These are phyloP conservation scores for Onygenales sp. DNA, from an alignment of 2,329 filamentous ascomycete species.

Conservation along the genomic window DNA sequence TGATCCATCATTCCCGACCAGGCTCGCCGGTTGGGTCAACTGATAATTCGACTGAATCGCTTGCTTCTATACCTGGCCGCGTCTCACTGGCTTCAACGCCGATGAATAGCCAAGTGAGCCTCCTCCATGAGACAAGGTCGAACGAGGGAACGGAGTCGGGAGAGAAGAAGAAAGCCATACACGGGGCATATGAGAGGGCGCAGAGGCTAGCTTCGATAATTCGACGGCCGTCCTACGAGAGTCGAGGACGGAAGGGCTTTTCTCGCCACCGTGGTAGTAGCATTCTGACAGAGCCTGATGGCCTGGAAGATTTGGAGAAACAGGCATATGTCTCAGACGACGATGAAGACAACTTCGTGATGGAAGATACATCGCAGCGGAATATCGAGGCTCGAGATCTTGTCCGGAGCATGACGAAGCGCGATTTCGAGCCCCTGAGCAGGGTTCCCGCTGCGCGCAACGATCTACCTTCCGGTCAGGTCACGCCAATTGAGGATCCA, in stretches of 20 bases:
- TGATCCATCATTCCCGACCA: background rate
- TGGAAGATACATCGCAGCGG: background rate
- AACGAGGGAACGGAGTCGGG: slow-evolving; percentile 16
- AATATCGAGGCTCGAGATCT: slow-evolving; percentile 24
- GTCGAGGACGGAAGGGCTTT: slow-evolving; percentile 11
- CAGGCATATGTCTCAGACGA: slow-evolving; percentile 6
- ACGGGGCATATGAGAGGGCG: slow-evolving; percentile 25
- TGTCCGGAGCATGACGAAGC: slow-evolving; percentile 28
- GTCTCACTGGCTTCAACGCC: background rate
- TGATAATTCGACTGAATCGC: background rate
- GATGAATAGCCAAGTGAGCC: background rate
- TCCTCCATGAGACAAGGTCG: slow-evolving; percentile 3
- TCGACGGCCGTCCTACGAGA: slow-evolving; percentile 20
- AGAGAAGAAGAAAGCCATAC: slow-evolving; percentile 26
- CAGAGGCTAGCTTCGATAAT: slow-evolving; percentile 26
- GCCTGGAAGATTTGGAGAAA: background rate
- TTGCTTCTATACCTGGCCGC: background rate
- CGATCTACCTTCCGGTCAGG: slow-evolving; percentile 11
- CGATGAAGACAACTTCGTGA: slow-evolving; percentile 11
- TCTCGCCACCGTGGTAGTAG: background rate
- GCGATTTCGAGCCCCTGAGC: slow-evolving; percentile 23
- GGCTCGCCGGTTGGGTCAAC: background rate
- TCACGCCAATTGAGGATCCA: slow-evolving; percentile 28
- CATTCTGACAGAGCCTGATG: background rate
- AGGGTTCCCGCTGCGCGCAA: slow-evolving; percentile 23